Evolutionary conservation across 352 stramenopile genomes (phyloP), one percentile per base, ranked within the genome.

Genomic region (Phytophthora pistaciae): DNA sequence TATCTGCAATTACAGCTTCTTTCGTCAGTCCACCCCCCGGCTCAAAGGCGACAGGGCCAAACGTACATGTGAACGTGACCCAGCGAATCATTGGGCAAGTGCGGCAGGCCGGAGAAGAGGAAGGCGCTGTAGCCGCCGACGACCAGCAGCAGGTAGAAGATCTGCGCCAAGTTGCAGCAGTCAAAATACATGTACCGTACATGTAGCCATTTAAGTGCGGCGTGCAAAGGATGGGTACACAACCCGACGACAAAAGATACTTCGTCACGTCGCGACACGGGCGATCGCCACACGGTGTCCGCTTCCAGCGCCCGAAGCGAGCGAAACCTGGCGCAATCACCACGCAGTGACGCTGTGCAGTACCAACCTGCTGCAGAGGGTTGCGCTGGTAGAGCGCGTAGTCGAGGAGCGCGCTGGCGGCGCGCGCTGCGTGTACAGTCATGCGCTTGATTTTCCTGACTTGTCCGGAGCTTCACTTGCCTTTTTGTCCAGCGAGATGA

Each of bases 111-210:
- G 1, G 44, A 64, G 36, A 79, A 60, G 23, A 92, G 75, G 74
- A 93, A 92, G 8, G 75, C 73, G 21, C 75, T 81, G 60, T 90
- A 91, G 63, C 84, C 81, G 11, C 84, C 79, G 11, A 82, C 70
- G 7, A 91, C 78, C 36, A 92, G 68, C 64, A 87, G 31, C 66
- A 94, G 38, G 69, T 91, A 92, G 57, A 91, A 84, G 36, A 82
- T 72, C 82, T 91, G 60, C 0, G 44, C 36, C 9, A 42, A 18
- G 36, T 42, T 42, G 21, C 21, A 23, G 21, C n/a, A 67, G 9
- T 57, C 23, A 63, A 42, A 5, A 29, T 29, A 27, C 25, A 27
- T 1, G 58, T 58, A 31, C 27, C 27, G 27, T 31, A 31, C 5
- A 14, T 42, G 46, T 69, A 49, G 29, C 42, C 42, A 64, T 65